Percentiles rank a stretch among this genome's conserved stretches.
phyloP scores from a whole-genome alignment of 2,329 filamentous ascomycete genomes.

The Purpureocillium takamizusanense region DNA sequence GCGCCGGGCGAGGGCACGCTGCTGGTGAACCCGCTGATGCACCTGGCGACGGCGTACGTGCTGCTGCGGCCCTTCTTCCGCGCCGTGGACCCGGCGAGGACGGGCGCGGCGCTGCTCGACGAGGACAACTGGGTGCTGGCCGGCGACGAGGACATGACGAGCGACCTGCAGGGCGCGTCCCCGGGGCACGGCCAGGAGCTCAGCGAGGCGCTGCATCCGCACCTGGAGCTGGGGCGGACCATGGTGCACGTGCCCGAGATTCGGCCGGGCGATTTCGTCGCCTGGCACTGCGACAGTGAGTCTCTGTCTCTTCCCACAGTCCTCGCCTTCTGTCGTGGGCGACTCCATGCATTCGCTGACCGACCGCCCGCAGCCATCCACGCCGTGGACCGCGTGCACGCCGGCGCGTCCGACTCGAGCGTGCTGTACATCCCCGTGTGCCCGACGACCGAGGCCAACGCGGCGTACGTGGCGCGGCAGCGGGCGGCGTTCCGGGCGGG shows the following conservation, averaged over 20 bases:
- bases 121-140: constrained; percentile 52
- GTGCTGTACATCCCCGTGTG: constrained; percentile 87
- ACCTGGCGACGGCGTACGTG: constrained; percentile 68
- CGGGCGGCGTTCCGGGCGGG: constrained; percentile 62
- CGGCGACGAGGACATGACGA: constrained; percentile 33
- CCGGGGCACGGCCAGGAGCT: constrained; percentile 65
- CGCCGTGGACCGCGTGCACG: constrained; percentile 72
- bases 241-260: constrained; percentile 66
- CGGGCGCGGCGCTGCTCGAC: constrained; percentile 32
- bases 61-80: constrained; percentile 80
- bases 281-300: constrained; percentile 71
- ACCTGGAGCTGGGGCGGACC: constrained; percentile 55
- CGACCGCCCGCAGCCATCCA: constrained; percentile 63
- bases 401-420: constrained; percentile 63
- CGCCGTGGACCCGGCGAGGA: constrained; percentile 23
- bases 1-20: constrained; percentile 70
- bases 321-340: too few species aligned
- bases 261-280: constrained; percentile 67
- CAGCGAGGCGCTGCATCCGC: constrained; percentile 58
- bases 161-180: constrained; percentile 61
- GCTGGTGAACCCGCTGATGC: constrained; percentile 70
- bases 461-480: constrained; percentile 61
- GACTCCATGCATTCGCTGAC: too few species aligned
- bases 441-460: constrained; percentile 68
- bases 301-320: background rate